Evolutionary conservation across 2,329 filamentous ascomycete genomes (phyloP).

Genomic region (Nigrospora oryzae): DNA sequence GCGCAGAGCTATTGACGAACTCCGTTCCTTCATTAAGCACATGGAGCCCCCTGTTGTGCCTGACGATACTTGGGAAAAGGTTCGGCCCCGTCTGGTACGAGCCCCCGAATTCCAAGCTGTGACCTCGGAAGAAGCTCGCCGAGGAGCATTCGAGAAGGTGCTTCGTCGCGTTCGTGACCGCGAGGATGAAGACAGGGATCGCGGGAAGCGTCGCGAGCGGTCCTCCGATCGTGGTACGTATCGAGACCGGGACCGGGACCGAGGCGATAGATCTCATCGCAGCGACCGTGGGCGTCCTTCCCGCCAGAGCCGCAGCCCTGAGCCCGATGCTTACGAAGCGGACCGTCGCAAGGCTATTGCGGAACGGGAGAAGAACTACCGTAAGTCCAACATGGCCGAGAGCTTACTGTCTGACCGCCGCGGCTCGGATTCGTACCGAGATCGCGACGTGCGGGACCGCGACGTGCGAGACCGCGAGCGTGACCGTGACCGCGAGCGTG

Average conservation of each 20-base stretch:
- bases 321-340: conserved; percentile 88
- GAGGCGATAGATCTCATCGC: conserved; percentile 57
- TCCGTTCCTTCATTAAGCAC: conserved; percentile 82
- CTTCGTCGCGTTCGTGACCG: conserved; percentile 86
- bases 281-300: conserved; percentile 41
- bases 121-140: conserved; percentile 72
- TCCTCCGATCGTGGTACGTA: conserved; percentile 44
- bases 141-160: conserved; percentile 83
- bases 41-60: conserved; percentile 74
- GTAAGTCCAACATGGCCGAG: conserved; percentile 67
- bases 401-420: conserved; percentile 48
- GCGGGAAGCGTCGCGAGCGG: conserved; percentile 49
- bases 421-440: conserved; percentile 36
- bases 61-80: conserved; percentile 81
- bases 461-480: conserved; percentile 24
- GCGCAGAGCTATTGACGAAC: conserved; percentile 72
- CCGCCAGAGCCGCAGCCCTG: conserved; percentile 77
- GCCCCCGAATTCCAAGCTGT: conserved; percentile 79
- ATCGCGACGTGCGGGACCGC: conserved; percentile 28
- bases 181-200: conserved; percentile 73
- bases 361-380: conserved; percentile 88
- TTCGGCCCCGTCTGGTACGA: conserved; percentile 71
- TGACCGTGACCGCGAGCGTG: conserved; percentile 33
- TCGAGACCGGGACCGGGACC: conserved; percentile 52
- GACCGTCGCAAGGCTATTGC: conserved; percentile 90